Evolutionary conservation across 257 asterid species (phyloP).

Genomic region (Nemophila menziesii): DNA sequence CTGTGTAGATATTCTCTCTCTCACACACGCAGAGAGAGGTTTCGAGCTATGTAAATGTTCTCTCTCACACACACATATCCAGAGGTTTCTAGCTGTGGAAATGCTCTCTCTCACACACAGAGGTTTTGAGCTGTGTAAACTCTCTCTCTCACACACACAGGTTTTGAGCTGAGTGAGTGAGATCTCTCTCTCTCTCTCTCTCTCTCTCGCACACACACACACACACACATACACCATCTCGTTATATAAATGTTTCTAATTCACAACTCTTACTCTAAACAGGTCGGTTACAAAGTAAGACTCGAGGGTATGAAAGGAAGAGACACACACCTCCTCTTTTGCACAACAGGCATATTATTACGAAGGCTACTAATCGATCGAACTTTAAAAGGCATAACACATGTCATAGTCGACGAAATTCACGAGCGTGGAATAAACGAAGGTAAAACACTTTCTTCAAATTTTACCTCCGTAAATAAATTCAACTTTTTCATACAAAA

Average conservation of each 20-base stretch:
- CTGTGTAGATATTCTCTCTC: too few relatives aligned
- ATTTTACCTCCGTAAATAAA: background rate
- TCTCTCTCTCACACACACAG: too few relatives aligned
- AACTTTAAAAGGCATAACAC: slow-evolving; percentile 79
- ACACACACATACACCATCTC: too few relatives aligned
- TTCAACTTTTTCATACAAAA: slow-evolving; percentile 7
- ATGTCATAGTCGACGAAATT: slow-evolving; percentile 88
- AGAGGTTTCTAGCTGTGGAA: too few relatives aligned
- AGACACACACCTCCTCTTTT: slow-evolving; percentile 91
- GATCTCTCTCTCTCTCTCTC: too few relatives aligned
- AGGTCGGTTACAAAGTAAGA: slow-evolving; percentile 96
- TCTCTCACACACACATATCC: too few relatives aligned
- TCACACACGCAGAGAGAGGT: too few relatives aligned
- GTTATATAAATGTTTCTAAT: slow-evolving; percentile 4
- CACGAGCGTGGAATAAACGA: slow-evolving; percentile 99
- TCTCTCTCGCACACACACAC: too few relatives aligned
- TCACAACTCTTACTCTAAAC: slow-evolving; percentile 17
- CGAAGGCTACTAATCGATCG: slow-evolving; percentile 75
- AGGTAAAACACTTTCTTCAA: slow-evolving; percentile 45
- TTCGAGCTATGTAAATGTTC: too few relatives aligned
- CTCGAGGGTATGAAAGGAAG: slow-evolving; percentile 91
- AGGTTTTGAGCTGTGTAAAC: too few relatives aligned
- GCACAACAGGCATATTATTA: slow-evolving; percentile 93
- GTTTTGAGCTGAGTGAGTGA: too few relatives aligned
- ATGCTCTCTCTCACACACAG: too few relatives aligned